A percentile compares a stretch with the other conserved stretches of the same genome.
phyloP scores from a whole-genome alignment of 352 stramenopile species.

The Phytophthora capsici region DNA sequence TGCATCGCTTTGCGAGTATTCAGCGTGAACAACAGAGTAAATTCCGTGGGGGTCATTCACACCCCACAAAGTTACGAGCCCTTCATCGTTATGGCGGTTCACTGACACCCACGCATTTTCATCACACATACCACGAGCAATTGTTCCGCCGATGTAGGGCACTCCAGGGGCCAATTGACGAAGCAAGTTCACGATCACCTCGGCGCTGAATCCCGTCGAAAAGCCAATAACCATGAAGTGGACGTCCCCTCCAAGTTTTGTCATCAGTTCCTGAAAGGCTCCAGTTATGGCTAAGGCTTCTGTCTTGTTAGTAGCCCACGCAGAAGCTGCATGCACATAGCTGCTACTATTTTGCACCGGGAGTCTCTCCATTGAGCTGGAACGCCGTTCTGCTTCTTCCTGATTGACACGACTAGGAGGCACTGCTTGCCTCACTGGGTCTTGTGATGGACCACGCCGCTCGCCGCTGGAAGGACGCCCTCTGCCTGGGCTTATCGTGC shows the following conservation, averaged over 20 bases:
- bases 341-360: slow-evolving; percentile 59
- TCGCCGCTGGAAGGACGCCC: slow-evolving; percentile 19
- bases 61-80: slow-evolving; percentile 84
- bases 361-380: slow-evolving; percentile 57
- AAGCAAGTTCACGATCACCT: slow-evolving; percentile 74
- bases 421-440: slow-evolving; percentile 29
- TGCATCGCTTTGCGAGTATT: slow-evolving; percentile 83
- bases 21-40: slow-evolving; percentile 81
- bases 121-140: slow-evolving; percentile 85
- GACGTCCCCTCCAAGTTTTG: slow-evolving; percentile 76
- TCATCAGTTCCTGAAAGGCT: slow-evolving; percentile 82
- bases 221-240: slow-evolving; percentile 89
- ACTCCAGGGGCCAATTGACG: slow-evolving; percentile 79
- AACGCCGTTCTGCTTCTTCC: slow-evolving; percentile 53
- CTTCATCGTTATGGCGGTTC: slow-evolving; percentile 86
- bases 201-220: slow-evolving; percentile 81
- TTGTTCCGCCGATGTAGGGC: slow-evolving; percentile 86
- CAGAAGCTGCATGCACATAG: slow-evolving; percentile 73
- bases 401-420: slow-evolving; percentile 34
- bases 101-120: slow-evolving; percentile 89
- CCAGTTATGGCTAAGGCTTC: slow-evolving; percentile 77
- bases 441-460: slow-evolving; percentile 30
- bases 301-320: slow-evolving; percentile 76
- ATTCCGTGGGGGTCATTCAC: slow-evolving; percentile 84
- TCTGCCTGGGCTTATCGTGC: slow-evolving; percentile 23